Percentiles rank a stretch among this genome's conserved stretches.
These are phyloP conservation scores for Cymodocea nodosa DNA, from an alignment of 116 monocot genomes.

Conservation along the genomic window DNA sequence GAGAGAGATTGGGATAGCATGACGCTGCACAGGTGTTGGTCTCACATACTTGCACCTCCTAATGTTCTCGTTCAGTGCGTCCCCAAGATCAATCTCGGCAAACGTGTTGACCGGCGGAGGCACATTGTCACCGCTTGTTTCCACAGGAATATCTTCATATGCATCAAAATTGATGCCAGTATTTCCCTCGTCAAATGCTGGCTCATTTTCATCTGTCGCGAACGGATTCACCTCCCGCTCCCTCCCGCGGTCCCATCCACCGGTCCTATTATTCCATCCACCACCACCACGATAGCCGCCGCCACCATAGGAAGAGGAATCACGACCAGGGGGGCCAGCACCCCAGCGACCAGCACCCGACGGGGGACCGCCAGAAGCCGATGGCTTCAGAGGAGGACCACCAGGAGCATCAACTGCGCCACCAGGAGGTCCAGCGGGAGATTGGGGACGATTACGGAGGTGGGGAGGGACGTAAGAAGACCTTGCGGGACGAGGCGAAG, in stretches of 20 bases:
- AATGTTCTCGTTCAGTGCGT: slow-evolving; percentile 61
- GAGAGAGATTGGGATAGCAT: slow-evolving; percentile 66
- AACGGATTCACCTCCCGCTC: neutral
- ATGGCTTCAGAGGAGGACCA: neutral
- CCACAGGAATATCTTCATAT: slow-evolving; percentile 67
- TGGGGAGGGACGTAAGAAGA: slow-evolving; percentile 71
- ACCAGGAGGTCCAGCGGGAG: neutral
- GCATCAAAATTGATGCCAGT: slow-evolving; percentile 37
- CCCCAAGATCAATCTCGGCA: slow-evolving; percentile 67
- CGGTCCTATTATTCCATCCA: slow-evolving; percentile 37
- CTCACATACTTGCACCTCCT: slow-evolving; percentile 68
- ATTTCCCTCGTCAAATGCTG: neutral
- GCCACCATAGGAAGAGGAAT: neutral
- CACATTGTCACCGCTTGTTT: slow-evolving; percentile 36
- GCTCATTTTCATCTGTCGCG: slow-evolving; percentile 1
- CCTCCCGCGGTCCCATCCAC: slow-evolving; percentile 36
- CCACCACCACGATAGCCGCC: slow-evolving; percentile 12
- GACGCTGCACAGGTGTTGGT: slow-evolving; percentile 63
- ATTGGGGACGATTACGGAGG: slow-evolving; percentile 27
- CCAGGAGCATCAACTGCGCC: neutral
- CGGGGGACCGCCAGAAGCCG: neutral
- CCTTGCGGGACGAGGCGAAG: slow-evolving; percentile 11
- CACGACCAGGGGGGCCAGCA: neutral
- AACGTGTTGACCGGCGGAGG: slow-evolving; percentile 29
- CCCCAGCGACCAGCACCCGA: neutral